A percentile compares a stretch with the other conserved stretches of the same genome.
Evolutionary conservation across 2,329 filamentous ascomycete species (phyloP).

Genomic region (Aspergillus pseudoterreus): DNA sequence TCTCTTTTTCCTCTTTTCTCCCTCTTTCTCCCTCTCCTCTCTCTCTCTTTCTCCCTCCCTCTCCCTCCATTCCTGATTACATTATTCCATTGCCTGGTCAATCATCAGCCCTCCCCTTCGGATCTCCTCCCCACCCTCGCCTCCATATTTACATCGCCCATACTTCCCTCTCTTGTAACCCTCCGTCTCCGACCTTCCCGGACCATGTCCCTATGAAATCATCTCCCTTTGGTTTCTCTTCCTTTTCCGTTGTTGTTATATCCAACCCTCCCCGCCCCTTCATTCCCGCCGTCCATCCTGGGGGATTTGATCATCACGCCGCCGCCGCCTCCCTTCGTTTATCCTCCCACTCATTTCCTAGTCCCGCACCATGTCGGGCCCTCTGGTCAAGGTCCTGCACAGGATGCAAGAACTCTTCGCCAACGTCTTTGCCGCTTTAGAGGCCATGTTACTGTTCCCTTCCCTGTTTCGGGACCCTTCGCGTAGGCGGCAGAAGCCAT

Average conservation of each 20-base stretch:
- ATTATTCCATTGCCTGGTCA: too few species aligned
- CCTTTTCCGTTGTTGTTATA: neutral
- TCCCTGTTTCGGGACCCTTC: slow-evolving; percentile 34
- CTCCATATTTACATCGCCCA: neutral
- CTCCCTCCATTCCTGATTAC: neutral
- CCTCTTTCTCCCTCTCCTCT: neutral
- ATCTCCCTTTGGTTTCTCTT: neutral
- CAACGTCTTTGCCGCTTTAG: slow-evolving; percentile 36
- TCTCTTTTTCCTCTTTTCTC: neutral
- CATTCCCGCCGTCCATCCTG: neutral
- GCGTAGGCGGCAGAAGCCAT: slow-evolving; percentile 29
- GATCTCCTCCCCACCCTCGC: neutral
- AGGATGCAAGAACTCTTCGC: slow-evolving; percentile 40
- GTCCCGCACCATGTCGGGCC: slow-evolving; percentile 27
- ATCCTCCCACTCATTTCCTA: neutral
- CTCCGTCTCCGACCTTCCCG: neutral
- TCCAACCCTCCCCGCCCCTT: neutral
- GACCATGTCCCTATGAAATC: neutral
- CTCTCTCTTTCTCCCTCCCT: neutral
- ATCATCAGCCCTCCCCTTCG: neutral
- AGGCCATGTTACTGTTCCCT: slow-evolving; percentile 40
- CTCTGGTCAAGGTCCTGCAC: slow-evolving; percentile 37
- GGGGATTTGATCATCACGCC: neutral
- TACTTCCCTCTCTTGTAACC: neutral
- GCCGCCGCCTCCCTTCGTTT: neutral